phyloP scores from a whole-genome alignment of 2,329 filamentous ascomycete species.

The Fusarium sp. region DNA sequence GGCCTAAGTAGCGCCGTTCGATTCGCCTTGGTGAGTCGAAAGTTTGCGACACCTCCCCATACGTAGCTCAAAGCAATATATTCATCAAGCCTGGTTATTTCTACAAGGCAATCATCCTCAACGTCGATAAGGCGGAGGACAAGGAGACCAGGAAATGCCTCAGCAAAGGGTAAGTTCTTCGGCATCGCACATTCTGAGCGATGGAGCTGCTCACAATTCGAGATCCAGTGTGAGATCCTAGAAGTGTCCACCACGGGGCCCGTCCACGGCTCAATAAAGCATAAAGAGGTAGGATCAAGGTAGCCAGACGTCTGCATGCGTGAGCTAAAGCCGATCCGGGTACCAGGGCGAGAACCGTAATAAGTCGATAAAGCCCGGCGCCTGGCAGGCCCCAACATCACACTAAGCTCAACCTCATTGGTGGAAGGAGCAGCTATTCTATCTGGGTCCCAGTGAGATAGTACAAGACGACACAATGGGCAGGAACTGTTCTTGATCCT shows the following conservation, averaged over 20 bases:
- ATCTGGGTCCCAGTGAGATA: rapidly evolving
- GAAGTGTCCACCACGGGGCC: background rate
- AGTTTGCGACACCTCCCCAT: background rate
- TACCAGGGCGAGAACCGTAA: background rate
- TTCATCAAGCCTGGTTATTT: rapidly evolving
- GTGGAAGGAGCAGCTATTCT: rapidly evolving
- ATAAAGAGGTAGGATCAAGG: rapidly evolving
- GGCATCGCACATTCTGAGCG: rapidly evolving
- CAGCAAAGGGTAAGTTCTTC: rapidly evolving
- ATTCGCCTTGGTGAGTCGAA: background rate
- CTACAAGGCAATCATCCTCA: rapidly evolving
- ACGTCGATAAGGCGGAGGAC: rapidly evolving
- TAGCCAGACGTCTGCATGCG: rapidly evolving
- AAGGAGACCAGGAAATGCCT: background rate
- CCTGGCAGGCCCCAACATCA: rapidly evolving
- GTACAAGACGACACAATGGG: rapidly evolving
- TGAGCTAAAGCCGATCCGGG: background rate
- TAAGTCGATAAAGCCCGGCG: rapidly evolving
- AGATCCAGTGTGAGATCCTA: background rate
- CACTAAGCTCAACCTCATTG: rapidly evolving
- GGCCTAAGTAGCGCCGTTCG: rapidly evolving
- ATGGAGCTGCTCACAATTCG: background rate
- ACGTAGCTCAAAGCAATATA: background rate
- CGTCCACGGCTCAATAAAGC: background rate
- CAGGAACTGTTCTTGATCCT: background rate